phyloP scores from a whole-genome alignment of 495 filamentous ascomycete species.

The Thozetella sp. region DNA sequence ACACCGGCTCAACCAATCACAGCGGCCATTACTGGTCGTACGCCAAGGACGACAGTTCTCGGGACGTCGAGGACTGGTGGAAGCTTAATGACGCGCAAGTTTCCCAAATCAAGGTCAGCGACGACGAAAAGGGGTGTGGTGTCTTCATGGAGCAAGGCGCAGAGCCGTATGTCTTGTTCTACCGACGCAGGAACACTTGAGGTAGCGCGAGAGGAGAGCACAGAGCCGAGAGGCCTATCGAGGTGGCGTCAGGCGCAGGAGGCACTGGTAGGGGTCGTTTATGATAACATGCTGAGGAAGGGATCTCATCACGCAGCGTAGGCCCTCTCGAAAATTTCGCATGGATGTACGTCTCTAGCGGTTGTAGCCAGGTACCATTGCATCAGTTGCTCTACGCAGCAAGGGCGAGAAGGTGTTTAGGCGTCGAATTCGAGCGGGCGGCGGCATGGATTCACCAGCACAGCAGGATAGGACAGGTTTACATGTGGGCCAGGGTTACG shows the following conservation, averaged over 20 bases:
- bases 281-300: neutral
- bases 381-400: neutral
- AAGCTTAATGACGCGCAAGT: conserved; percentile 29
- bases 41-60: conserved; percentile 27
- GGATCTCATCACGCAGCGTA: neutral
- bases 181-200: neutral
- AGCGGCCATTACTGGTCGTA: conserved; percentile 47
- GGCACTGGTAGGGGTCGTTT: neutral
- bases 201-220: too few species aligned
- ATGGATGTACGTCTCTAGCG: neutral
- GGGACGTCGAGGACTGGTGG: conserved; percentile 29
- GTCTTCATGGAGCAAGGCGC: conserved; percentile 1
- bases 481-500: too few species aligned
- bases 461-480: too few species aligned
- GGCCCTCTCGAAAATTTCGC: neutral
- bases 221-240: too few species aligned
- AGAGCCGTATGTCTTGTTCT: conserved; percentile 4
- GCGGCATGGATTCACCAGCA: neutral
- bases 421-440: neutral
- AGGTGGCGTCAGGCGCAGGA: neutral
- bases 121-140: neutral
- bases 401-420: neutral
- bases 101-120: conserved; percentile 23
- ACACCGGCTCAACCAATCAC: conserved; percentile 21
- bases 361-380: neutral